Base-by-base conservation (phyloP, 805 yeast genomes). In the Kluyveromyces aestuarii region DNA sequence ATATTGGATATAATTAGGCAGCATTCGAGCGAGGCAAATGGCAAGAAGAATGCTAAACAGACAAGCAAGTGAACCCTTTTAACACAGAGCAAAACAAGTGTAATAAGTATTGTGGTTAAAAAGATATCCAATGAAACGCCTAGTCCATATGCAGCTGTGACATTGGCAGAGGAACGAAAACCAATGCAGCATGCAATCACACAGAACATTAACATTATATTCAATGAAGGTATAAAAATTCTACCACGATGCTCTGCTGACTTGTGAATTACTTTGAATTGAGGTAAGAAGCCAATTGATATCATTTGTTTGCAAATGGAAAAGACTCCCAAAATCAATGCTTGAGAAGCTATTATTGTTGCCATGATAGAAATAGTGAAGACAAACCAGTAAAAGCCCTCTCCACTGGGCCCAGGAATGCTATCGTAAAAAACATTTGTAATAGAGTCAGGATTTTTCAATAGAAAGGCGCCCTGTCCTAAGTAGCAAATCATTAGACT, bases 331-430 rank as follows among this genome's bases (percentile, higher is more conserved):
- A 77, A 65, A 46, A 80, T 78, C 51, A 79, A 68, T 0, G 82
- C 81, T 57, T 80, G 84, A 6, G 81, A 74, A 0, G 85, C 83
- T 55, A 80, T 77, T 42, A 80, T 70, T 5, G 82, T 75, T 1
- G 79, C 70, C 47, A 79, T 61, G 1, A 78, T 76, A 1, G 84
- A 80, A 44, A 80, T 53, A 18, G 72, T 74, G 58, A 79, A 73
- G 59, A 74, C 67, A 47, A 70, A 52, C 83, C 82, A 78, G 58
- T 74, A 78, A 19, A 69, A 64, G 2, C 70, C 69, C 7, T 70
- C 62, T 16, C 67, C 67, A 19, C 66, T 21, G 6, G 25, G 25
- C 6, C 25, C 25, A 21, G 25, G 25, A 21, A 21, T 21, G 6
- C 25, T 21, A 21, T 21, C 25, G 25, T 21, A 21, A 6, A 21